A percentile compares a stretch with the other conserved stretches of the same genome.
Conservation (phyloP, 345 rosid species). For the Brassica juncea region DNA sequence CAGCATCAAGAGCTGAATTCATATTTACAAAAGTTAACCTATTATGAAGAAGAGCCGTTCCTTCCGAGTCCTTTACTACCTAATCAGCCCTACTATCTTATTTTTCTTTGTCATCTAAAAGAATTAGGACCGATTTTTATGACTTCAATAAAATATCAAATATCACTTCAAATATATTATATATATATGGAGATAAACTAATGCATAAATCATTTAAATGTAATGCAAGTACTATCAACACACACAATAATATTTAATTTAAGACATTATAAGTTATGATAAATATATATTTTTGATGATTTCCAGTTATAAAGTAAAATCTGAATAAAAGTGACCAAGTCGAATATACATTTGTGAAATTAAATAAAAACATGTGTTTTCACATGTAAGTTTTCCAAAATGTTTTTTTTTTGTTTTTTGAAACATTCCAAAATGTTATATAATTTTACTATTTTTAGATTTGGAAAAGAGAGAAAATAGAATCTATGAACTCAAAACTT, state of each 20-base stretch:
- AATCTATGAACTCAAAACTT: background rate
- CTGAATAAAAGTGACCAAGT: background rate
- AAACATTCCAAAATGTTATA: background rate
- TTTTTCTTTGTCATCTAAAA: constrained; percentile 6
- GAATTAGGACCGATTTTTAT: constrained; percentile 22
- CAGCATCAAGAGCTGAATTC: no score
- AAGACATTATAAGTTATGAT: background rate
- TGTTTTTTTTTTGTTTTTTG: background rate
- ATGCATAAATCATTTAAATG: background rate
- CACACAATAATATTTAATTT: background rate
- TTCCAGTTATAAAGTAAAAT: background rate
- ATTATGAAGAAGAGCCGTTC: no score
- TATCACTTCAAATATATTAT: background rate
- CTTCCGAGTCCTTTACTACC: no score
- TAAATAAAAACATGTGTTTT: background rate
- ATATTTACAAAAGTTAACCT: no score
- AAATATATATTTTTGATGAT: background rate
- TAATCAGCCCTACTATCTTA: no score
- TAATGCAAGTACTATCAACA: background rate
- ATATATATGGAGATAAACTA: background rate
- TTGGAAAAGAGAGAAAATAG: background rate
- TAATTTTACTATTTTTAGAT: background rate
- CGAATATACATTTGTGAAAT: background rate
- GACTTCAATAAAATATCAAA: background rate
- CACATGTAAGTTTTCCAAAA: background rate